Evolutionary conservation across 495 filamentous ascomycete species (phyloP), one percentile per base, ranked within the genome.

Genomic region (Aspergillus nidulans): DNA sequence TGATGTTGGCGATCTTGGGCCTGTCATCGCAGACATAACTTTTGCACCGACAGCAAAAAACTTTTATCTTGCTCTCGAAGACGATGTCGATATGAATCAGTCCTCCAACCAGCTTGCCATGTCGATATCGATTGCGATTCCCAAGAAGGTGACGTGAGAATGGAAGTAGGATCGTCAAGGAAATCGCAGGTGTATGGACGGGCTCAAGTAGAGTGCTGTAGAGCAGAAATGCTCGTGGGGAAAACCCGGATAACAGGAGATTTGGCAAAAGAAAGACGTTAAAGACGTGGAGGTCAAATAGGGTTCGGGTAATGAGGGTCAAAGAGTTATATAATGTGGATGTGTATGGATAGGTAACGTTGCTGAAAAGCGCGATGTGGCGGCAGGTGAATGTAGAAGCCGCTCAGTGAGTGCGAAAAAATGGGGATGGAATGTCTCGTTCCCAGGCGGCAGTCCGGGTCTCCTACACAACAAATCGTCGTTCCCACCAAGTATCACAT

Each of bases 1-100:
- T 12, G 73, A 77, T 25, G 69, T 70, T 50, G 75, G 74, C 51
- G 77, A 74, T 57, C 72, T 69, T 58, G 75, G 64, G 52, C 73
- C 69, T 54, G 71, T 75, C 75, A 80, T 79, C 52, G 60, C 60
- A 60, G 61, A 65, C 64, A 63, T 63, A 36, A 48, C 56, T 61
- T 55, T 39, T 48, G 51, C 41, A 49, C 49, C 23, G 26, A 26
- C 47, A 32, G 54, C 23, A 24, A 36, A 41, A 43, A 41, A 25
- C 19, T 30, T 13, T 42, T 47, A 24, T 51, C 21, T 41, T 28
- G 36, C 49, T 56, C 48, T 49, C 50, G 50, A 58, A 55, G 9
- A 7, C 47, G 5, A 43, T 42, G 25, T 41, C 34, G 48, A 45
- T 34, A 18, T 7, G 46, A 18, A 44, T 58, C 42, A 62, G 20